These are phyloP conservation scores for Plantago lanceolata DNA, from an alignment of 305 asterid genomes.

Conservation along the genomic window DNA sequence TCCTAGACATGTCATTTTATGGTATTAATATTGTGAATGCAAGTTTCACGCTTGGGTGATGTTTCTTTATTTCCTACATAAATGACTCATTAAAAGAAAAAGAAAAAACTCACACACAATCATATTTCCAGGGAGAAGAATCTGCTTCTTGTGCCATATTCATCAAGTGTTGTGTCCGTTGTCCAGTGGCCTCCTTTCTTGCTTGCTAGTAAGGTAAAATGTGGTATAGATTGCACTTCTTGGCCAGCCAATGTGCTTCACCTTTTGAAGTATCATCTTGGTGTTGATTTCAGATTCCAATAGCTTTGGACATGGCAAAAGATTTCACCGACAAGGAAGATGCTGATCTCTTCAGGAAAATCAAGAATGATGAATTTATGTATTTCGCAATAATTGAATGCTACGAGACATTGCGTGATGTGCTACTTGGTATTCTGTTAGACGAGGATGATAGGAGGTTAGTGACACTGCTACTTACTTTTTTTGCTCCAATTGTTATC, in stretches of 20 bases:
- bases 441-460: conserved; percentile 64
- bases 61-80: neutral
- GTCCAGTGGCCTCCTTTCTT: conserved; percentile 99
- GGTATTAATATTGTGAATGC: neutral
- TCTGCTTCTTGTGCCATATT: conserved; percentile 91
- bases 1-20: neutral
- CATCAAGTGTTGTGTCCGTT: conserved; percentile 75
- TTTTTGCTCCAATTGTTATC: neutral
- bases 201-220: conserved; percentile 92
- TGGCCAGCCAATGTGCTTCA: conserved; percentile 23
- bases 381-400: conserved; percentile 79
- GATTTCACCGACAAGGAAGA: conserved; percentile 81
- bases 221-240: conserved; percentile 18
- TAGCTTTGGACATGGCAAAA: conserved; percentile 97
- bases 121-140: conserved; percentile 70
- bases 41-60: neutral
- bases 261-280: conserved; percentile 29
- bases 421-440: conserved; percentile 59
- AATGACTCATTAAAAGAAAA: conserved; percentile 10
- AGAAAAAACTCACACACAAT: conserved; percentile 24
- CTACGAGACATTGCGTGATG: conserved; percentile 68
- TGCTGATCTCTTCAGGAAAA: conserved; percentile 82
- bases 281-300: conserved; percentile 73
- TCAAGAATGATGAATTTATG: conserved; percentile 79
- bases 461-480: conserved; percentile 30